Evolutionary conservation across 176 grass and related monocot genomes (phyloP).

Genomic region (Olyra latifolia): DNA sequence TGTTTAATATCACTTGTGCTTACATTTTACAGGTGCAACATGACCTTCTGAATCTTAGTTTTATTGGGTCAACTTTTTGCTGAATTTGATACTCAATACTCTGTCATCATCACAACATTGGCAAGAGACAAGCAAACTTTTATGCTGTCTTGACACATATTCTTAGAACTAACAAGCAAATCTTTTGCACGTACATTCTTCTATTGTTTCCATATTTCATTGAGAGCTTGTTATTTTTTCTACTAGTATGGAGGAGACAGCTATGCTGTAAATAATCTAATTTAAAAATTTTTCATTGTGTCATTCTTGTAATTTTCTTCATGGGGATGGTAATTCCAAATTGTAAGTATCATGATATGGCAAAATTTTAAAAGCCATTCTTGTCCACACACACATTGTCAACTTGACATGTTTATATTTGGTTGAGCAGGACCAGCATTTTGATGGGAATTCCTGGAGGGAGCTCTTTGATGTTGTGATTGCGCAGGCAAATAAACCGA

Average conservation of each 20-base stretch:
- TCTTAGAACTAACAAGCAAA: not conserved
- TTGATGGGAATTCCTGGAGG: conserved; percentile 86
- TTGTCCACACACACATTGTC: not conserved
- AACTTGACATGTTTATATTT: conserved; percentile 29
- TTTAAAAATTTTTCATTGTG: not conserved
- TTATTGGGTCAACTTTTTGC: not conserved
- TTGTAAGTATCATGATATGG: not conserved
- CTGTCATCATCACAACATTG: not conserved
- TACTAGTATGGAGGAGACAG: not conserved
- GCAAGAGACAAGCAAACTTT: not conserved
- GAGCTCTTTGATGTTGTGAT: conserved; percentile 98
- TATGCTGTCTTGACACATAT: not conserved
- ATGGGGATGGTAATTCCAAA: not conserved
- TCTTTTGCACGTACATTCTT: not conserved
- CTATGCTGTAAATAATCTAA: not conserved
- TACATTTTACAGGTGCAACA: not conserved
- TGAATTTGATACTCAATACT: conserved; percentile 15
- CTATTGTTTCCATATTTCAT: not conserved
- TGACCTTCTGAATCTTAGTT: not conserved
- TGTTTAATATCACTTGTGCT: not conserved
- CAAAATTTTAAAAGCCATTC: not conserved
- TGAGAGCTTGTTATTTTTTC: not conserved
- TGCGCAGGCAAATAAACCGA: conserved; percentile 93
- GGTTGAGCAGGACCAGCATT: conserved; percentile 57
- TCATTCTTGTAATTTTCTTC: not conserved